Base-by-base conservation (phyloP, 192 early-diverging fungal genomes). In the Linnemannia zychae region DNA sequence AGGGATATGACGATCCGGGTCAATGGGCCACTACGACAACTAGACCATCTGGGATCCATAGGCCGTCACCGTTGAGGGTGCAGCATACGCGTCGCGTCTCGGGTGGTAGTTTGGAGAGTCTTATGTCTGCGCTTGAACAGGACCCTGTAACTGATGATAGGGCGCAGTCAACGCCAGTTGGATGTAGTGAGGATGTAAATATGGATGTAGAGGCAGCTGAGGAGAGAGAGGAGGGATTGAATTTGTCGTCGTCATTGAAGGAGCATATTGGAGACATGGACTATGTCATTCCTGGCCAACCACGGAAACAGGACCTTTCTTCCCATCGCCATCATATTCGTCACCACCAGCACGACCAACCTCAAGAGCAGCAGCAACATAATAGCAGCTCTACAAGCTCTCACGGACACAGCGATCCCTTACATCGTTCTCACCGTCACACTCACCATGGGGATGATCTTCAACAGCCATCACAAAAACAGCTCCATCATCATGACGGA, bases 271-370 rank as follows among this genome's bases (percentile, higher is more conserved):
- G 69, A 16, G 46, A 72, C 44, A 72, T 20, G 15, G 70, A 72
- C 7, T 76, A 77, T 60, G 50, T 67, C 57, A 82, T 82, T 40
- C 81, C 81, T 28, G 65, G 49, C 12, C 81, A 82, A 48, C 79
- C 79, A 18, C 69, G 80, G 3, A 71, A 76, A 38, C 73, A 74
- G 22, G 57, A 71, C 69, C 22, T 28, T 7, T 71, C 69, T 28
- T 28, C 37, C 1, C 46, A 16, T 18, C 69, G 44, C 28, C 18
- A 71, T 68, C 67, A 68, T 68, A 17, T 38, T 31, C 38, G 38
- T 15, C 60, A 65, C 60, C 60, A 65, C 28, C 60, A 65, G 16
- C 69, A 47, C 24, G 22, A 31, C 44, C 46, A 48, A 28, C 46
- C 11, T 15, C 52, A 57, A 11, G 57, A n/a, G 24, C n/a, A n/a